A percentile compares a stretch with the other conserved stretches of the same genome.
Conservation (phyloP, 2,329 filamentous ascomycete species). For the Xylaria hypoxylon region DNA sequence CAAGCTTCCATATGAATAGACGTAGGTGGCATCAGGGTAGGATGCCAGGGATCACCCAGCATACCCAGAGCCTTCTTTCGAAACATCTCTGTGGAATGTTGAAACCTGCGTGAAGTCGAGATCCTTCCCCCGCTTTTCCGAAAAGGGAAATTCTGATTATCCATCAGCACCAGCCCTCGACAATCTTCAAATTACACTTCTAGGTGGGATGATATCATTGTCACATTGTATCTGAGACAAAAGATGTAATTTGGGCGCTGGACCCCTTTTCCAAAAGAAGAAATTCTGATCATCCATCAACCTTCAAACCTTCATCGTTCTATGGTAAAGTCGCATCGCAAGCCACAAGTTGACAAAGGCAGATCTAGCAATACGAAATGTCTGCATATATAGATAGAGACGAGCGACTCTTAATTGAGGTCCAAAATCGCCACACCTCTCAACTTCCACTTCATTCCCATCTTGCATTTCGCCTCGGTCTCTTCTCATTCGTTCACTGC, state of each 20-base stretch:
- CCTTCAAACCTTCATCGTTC: slow-evolving; percentile 6
- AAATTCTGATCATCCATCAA: slow-evolving; percentile 26
- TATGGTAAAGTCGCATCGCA: not conserved
- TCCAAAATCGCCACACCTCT: not conserved
- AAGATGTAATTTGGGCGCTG: not conserved
- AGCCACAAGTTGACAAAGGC: not conserved
- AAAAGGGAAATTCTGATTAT: slow-evolving; percentile 32
- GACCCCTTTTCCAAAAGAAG: slow-evolving; percentile 11
- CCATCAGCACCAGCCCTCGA: slow-evolving; percentile 6
- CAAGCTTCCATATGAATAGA: no score
- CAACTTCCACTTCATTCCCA: not conserved
- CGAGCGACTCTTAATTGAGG: not conserved
- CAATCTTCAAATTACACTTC: no score
- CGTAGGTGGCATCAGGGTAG: no score
- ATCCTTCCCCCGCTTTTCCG: slow-evolving; percentile 1
- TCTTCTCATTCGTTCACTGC: not conserved
- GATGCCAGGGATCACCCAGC: not conserved
- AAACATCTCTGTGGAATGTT: not conserved
- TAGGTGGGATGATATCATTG: not conserved
- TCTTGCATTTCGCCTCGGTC: not conserved
- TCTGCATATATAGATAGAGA: slow-evolving; percentile 21
- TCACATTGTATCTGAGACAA: not conserved
- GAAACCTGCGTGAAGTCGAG: not conserved
- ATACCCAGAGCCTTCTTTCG: not conserved
- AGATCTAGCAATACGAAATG: not conserved